Percentiles rank a stretch among this genome's conserved stretches.
phyloP scores from a whole-genome alignment of 2,329 filamentous ascomycete genomes.

The Aspergillus ochraceus region DNA sequence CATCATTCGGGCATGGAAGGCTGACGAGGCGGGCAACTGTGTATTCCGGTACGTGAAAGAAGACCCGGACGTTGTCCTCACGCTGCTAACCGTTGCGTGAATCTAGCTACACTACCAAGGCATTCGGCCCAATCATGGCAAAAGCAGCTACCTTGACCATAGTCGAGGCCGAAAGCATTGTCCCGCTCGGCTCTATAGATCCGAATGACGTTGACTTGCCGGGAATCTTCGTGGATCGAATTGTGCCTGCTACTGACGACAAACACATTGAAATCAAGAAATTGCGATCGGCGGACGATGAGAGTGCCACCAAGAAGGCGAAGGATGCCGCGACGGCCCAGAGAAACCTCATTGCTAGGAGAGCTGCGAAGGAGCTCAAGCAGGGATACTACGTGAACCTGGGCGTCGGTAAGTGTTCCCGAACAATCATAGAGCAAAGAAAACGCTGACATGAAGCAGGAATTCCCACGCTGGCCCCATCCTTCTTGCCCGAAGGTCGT shows the following conservation, averaged over 20 bases:
- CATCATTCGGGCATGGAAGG: slow-evolving; percentile 74
- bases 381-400: slow-evolving; percentile 46
- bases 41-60: slow-evolving; percentile 63
- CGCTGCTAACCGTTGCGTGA: slow-evolving; percentile 2
- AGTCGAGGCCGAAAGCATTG: slow-evolving; percentile 82
- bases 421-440: background rate
- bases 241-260: slow-evolving; percentile 69
- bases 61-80: slow-evolving; percentile 20
- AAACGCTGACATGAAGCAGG: slow-evolving; percentile 40
- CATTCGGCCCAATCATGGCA: slow-evolving; percentile 74
- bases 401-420: slow-evolving; percentile 29
- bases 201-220: slow-evolving; percentile 76
- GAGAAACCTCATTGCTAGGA: slow-evolving; percentile 65
- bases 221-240: slow-evolving; percentile 79
- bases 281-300: slow-evolving; percentile 45
- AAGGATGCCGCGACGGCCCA: slow-evolving; percentile 37
- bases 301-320: slow-evolving; percentile 37
- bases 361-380: slow-evolving; percentile 79
- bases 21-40: slow-evolving; percentile 74
- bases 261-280: slow-evolving; percentile 74
- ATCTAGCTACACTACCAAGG: slow-evolving; percentile 66
- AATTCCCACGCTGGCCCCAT: slow-evolving; percentile 84
- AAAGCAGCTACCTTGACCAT: slow-evolving; percentile 77
- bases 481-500: slow-evolving; percentile 66
- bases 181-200: slow-evolving; percentile 69